Conservation (phyloP, 2,329 filamentous ascomycete species). For the Lecanoromycetidae sp. region DNA sequence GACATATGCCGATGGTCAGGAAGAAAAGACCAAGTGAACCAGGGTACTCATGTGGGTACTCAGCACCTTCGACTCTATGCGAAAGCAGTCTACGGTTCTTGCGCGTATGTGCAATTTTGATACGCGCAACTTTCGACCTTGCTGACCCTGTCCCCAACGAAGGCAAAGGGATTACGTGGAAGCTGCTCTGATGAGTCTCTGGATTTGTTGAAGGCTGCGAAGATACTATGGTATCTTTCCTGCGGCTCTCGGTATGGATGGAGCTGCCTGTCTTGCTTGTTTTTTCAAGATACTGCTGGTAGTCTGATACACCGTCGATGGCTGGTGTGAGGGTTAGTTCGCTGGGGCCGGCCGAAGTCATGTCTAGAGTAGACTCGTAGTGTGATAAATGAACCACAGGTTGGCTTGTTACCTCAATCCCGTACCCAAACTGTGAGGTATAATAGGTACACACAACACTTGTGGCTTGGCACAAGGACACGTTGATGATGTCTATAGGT, state of each 20-base stretch:
- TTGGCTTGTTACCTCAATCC: not conserved
- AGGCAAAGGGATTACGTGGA: too few relatives aligned
- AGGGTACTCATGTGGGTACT: constrained; percentile 10
- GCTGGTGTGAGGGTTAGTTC: constrained; percentile 9
- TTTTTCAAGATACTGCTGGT: constrained; percentile 12
- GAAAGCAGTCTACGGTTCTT: not conserved
- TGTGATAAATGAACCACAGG: not conserved
- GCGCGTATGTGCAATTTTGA: not conserved
- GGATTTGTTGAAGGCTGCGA: too few relatives aligned
- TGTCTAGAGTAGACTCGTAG: constrained; percentile 35
- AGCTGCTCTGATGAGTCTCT: too few relatives aligned
- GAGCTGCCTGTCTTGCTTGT: constrained; percentile 3
- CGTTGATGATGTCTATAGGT: too few relatives aligned
- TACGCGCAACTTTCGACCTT: not conserved
- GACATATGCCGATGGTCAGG: constrained; percentile 11
- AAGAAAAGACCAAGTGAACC: constrained; percentile 7
- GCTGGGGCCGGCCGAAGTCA: not conserved
- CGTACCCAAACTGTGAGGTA: not conserved
- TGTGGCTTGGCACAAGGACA: too few relatives aligned
- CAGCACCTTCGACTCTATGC: constrained; percentile 3
- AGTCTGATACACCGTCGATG: constrained; percentile 7
- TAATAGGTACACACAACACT: too few relatives aligned
- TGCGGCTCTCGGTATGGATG: not conserved
- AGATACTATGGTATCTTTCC: too few relatives aligned
- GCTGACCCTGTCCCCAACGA: too few relatives aligned